Base-by-base conservation (phyloP, 441 rosid genomes). In the Populus hybrid region DNA sequence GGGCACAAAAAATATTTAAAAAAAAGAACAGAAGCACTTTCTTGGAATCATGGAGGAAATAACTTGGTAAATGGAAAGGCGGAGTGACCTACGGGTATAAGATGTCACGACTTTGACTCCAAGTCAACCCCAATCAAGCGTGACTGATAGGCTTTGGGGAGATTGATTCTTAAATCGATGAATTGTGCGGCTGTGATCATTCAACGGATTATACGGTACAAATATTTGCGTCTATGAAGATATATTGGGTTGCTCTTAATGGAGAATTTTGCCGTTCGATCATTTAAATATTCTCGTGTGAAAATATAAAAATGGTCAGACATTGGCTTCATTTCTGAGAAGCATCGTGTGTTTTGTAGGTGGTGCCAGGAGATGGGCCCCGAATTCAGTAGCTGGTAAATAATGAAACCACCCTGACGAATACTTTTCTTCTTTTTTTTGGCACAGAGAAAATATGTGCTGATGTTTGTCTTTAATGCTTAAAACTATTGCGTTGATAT, bases 21-120 rank as follows among this genome's bases (percentile, higher is more conserved):
- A 69, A 14, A 75, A 72, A 69, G 26, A 57, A 61, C 34, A 69
- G 57, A 78, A 81, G 96, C 84, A 88, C 74, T 72, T 91, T 90
- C 98, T 24, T 3, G 87, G 98, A 90, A 94, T 72, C 77, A 76
- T 68, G 78, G 73, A 24, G 86, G 98, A 92, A 94, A 83, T 79
- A 79, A 78, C 94, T 69, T 34, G 81, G 98, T 75, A 92, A 77
- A 26, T 53, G 63, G 8, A 5, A 2, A 12, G 57, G 57, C 71
- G 66, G 73, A 21, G 67, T 67, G 79, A 79, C 74, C 71, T 75
- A 40, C 6, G 73, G 20, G 66, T 23, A 30, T 28, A 10, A 71
- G 81, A 83, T 79, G 82, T 24, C 82, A 78, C 64, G 89, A 88
- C 89, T 86, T 87, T 88, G 95, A 92, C 91, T 8, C 40, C 3